Evolutionary conservation across 768 basidiomycete genomes (phyloP).

Genomic region (Suillus paluster): DNA sequence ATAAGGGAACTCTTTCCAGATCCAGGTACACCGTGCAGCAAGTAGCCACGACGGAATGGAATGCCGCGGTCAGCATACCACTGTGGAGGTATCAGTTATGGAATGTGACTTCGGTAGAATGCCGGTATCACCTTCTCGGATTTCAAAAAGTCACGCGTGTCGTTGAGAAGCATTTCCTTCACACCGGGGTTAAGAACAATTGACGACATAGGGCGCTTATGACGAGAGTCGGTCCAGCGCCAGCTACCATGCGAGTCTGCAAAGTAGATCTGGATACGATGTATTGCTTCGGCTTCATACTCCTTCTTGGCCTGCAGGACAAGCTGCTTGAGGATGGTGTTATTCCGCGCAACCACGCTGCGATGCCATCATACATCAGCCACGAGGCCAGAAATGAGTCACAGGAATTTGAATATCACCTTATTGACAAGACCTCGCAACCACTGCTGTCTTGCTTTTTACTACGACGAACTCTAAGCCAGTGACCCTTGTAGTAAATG

Average conservation of each 20-base stretch:
- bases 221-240: constrained; percentile 86
- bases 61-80: too few species aligned
- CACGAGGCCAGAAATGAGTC: constrained; percentile 6
- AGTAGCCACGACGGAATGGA: too few species aligned
- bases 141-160: constrained; percentile 82
- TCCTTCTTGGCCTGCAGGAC: constrained; percentile 89
- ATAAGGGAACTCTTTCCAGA: too few species aligned
- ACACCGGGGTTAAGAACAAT: constrained; percentile 89
- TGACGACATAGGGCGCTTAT: constrained; percentile 87
- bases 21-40: constrained; percentile 56
- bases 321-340: constrained; percentile 85
- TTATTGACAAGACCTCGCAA: constrained; percentile 78
- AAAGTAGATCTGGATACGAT: constrained; percentile 88
- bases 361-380: constrained; percentile 16
- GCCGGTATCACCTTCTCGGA: constrained; percentile 69
- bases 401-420: constrained; percentile 43
- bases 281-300: constrained; percentile 86
- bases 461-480: constrained; percentile 75
- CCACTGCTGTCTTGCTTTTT: constrained; percentile 71
- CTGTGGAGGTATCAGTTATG: constrained; percentile 7
- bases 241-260: constrained; percentile 88
- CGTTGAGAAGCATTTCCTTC: constrained; percentile 85
- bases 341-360: constrained; percentile 83
- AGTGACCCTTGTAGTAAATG: constrained; percentile 84
- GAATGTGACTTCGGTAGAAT: constrained; percentile 10